Base-by-base conservation (phyloP, 1,139 yeast genomes). In the Saccharomyces hybrid region DNA sequence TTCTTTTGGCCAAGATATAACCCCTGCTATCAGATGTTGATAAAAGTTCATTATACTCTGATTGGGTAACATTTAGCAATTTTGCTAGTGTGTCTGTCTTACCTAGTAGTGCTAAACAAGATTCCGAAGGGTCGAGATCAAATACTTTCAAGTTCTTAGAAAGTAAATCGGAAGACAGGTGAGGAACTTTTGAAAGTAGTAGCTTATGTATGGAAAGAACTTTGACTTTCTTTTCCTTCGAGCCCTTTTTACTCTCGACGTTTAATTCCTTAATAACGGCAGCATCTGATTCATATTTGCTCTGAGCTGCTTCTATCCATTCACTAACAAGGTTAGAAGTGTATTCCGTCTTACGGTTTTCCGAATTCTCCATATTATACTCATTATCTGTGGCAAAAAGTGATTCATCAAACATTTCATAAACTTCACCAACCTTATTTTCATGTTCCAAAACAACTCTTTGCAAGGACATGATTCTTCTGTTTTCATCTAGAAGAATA, bases 361-460 rank as follows among this genome's bases (percentile, higher is more conserved):
- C 23, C 20, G 9, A n/a, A 38, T 23, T 59, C 51, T 7, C 49
- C 53, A 3, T 20, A 2, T 1, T 50, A 9, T 1, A 20, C 31
- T n/a, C 73, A 1, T 71, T 71, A 60, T 85, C 79, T 27, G 82
- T 65, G 0, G 73, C 53, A 16, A 38, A 38, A 38, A 38, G 44
- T 9, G 44, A 16, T 27, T 73, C 72, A 58, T 82, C 85, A 67
- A 85, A 84, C 77, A 80, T 75, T 25, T 75, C 76, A 63, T 89
- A 89, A 0, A 66, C 72, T 61, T 85, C 88, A 46, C 91, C 91
- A 27, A 88, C 91, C 57, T 79, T 78, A 51, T 81, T 79, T 48
- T 82, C 84, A 64, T 83, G 82, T 55, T 87, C 95, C 48, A 81
- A 81, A 2, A 89, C 96, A 41, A 85, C 75, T 70, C 97, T 80